phyloP scores from a whole-genome alignment of 2,329 filamentous ascomycete genomes.

The Helminthosporium solani region DNA sequence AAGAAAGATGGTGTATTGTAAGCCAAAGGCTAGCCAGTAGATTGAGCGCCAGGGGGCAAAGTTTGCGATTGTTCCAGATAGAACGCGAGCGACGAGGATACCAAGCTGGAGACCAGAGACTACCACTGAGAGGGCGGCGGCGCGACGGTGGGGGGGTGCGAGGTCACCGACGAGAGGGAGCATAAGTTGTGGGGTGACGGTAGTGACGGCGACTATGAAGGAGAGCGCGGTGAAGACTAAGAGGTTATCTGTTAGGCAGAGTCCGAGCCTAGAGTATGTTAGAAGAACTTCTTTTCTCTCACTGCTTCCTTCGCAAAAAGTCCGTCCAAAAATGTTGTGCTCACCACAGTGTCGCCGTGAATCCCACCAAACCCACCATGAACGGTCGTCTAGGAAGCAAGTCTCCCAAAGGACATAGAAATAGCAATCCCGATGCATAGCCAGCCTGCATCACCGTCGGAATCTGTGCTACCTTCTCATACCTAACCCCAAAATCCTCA shows the following conservation, averaged over 20 bases:
- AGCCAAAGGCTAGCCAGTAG: conserved; percentile 73
- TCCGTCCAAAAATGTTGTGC: no score
- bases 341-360: conserved; percentile 67
- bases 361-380: conserved; percentile 65
- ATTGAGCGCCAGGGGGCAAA: conserved; percentile 74
- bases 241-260: conserved; percentile 69
- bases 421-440: conserved; percentile 71
- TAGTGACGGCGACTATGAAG: conserved; percentile 73
- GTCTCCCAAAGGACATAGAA: conserved; percentile 76
- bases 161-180: conserved; percentile 78
- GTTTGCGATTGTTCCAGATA: conserved; percentile 73
- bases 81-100: conserved; percentile 71
- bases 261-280: conserved; percentile 59
- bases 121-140: conserved; percentile 70
- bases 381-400: conserved; percentile 66
- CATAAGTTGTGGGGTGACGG: conserved; percentile 74
- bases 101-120: conserved; percentile 74
- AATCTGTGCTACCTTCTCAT: conserved; percentile 66
- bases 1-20: conserved; percentile 67
- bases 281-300: background rate
- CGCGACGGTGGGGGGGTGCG: conserved; percentile 67
- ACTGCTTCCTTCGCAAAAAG: no score
- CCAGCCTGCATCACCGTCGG: conserved; percentile 78
- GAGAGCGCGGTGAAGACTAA: conserved; percentile 66
- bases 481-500: conserved; percentile 66